Evolutionary conservation across 2,329 filamentous ascomycete species (phyloP).

Genomic region (Fusarium sp.): DNA sequence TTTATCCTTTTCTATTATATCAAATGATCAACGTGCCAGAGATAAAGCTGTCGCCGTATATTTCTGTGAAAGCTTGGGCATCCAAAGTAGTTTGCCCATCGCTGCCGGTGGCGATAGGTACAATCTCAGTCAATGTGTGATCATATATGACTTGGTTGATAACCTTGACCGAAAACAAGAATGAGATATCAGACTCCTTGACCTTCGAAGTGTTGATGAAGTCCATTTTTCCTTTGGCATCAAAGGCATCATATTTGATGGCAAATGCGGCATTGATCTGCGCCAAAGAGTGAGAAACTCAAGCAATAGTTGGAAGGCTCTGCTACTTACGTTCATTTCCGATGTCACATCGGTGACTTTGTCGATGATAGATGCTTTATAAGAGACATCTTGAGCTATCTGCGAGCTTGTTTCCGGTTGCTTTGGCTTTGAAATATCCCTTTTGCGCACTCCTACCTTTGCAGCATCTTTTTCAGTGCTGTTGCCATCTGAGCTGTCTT

Average conservation of each 20-base stretch:
- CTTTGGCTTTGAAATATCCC: too few species aligned
- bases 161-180: constrained; percentile 27
- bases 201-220: constrained; percentile 26
- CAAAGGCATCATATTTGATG: constrained; percentile 19
- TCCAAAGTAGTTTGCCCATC: background rate
- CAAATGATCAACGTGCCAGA: background rate
- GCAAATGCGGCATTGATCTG: constrained; percentile 24
- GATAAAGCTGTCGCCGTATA: constrained; percentile 22
- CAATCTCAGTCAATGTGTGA: constrained; percentile 1
- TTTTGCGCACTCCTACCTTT: too few species aligned
- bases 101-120: background rate
- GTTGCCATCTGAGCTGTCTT: too few species aligned
- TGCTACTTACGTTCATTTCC: constrained; percentile 22
- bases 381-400: constrained; percentile 21
- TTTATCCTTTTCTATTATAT: background rate
- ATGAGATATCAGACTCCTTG: constrained; percentile 23
- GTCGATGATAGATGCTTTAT: constrained; percentile 25
- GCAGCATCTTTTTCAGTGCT: background rate
- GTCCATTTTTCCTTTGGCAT: constrained; percentile 11
- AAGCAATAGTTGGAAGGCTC: background rate
- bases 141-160: constrained; percentile 24
- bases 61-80: background rate
- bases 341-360: constrained; percentile 22
- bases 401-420: background rate
- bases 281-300: background rate